A percentile compares a stretch with the other conserved stretches of the same genome.
These are phyloP conservation scores for Exsudoporus frostii DNA, from an alignment of 768 basidiomycete species.

Conservation along the genomic window DNA sequence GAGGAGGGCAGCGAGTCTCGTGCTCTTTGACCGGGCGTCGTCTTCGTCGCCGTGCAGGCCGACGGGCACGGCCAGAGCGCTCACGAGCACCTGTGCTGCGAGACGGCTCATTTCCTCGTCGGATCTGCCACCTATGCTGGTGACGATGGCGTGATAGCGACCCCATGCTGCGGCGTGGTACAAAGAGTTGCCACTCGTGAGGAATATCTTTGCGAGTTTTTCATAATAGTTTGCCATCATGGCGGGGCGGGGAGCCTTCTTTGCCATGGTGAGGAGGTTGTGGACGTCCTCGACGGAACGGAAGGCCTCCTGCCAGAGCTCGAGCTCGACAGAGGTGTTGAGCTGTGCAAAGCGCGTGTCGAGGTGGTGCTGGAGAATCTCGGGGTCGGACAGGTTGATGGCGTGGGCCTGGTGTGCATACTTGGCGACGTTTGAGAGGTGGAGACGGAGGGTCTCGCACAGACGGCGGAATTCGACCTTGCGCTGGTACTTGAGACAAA, in stretches of 20 bases:
- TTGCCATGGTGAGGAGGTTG: slow-evolving; percentile 89
- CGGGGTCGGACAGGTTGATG: slow-evolving; percentile 93
- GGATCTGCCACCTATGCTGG: slow-evolving; percentile 66
- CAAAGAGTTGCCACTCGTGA: slow-evolving; percentile 90
- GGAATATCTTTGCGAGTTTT: slow-evolving; percentile 94
- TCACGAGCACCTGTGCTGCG: slow-evolving; percentile 89
- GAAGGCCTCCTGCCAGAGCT: slow-evolving; percentile 99
- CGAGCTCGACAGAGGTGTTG: slow-evolving; percentile 94
- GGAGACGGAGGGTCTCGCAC: slow-evolving; percentile 93
- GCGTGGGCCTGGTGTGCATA: slow-evolving; percentile 91
- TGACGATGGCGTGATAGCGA: slow-evolving; percentile 72
- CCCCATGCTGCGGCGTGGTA: slow-evolving; percentile 98
- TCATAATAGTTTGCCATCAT: slow-evolving; percentile 99
- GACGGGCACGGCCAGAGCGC: slow-evolving; percentile 90
- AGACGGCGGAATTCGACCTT: slow-evolving; percentile 97
- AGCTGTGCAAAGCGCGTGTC: slow-evolving; percentile 97
- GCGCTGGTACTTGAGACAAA: slow-evolving; percentile 89
- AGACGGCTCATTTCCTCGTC: slow-evolving; percentile 78
- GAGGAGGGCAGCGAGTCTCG: slow-evolving; percentile 80
- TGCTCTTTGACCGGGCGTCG: slow-evolving; percentile 61
- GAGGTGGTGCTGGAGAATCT: slow-evolving; percentile 91
- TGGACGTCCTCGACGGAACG: slow-evolving; percentile 98
- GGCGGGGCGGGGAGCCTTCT: slow-evolving; percentile 85
- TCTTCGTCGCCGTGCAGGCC: slow-evolving; percentile 53
- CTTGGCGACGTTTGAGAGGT: slow-evolving; percentile 91